phyloP scores from a whole-genome alignment of 768 basidiomycete species.

The Scleroderma citrinum region DNA sequence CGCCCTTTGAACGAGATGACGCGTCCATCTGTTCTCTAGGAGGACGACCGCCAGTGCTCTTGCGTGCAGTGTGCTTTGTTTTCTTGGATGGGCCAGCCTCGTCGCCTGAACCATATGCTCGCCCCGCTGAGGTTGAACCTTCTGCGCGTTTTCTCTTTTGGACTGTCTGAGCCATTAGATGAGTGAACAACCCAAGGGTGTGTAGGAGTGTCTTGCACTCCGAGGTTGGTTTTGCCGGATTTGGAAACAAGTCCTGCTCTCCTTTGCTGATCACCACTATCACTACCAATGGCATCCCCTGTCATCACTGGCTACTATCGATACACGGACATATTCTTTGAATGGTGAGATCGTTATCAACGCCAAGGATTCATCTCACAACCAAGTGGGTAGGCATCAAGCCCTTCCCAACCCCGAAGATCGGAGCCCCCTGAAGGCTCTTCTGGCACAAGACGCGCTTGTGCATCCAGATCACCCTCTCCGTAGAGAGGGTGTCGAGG shows the following conservation, averaged over 20 bases:
- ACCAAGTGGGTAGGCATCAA: conserved; percentile 40
- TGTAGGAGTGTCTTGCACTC: neutral
- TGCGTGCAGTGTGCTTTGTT: conserved; percentile 64
- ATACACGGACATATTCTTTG: conserved; percentile 81
- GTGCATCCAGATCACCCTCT: conserved; percentile 71
- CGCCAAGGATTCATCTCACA: neutral
- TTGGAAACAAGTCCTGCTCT: neutral
- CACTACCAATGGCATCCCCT: conserved; percentile 29
- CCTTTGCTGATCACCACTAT: neutral
- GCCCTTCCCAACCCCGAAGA: conserved; percentile 56
- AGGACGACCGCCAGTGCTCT: conserved; percentile 67
- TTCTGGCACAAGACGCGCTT: conserved; percentile 65
- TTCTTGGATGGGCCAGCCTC: conserved; percentile 38
- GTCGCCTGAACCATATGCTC: conserved; percentile 28
- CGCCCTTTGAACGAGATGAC: conserved; percentile 19
- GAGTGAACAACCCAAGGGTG: conserved; percentile 3
- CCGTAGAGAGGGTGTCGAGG: conserved; percentile 53
- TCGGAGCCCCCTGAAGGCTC: conserved; percentile 57
- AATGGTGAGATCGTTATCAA: conserved; percentile 46
- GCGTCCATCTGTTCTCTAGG: conserved; percentile 17
- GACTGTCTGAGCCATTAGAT: conserved; percentile 62
- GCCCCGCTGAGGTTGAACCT: conserved; percentile 36
- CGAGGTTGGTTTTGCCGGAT: neutral
- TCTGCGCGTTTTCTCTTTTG: conserved; percentile 45
- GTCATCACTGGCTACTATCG: conserved; percentile 71